Evolutionary conservation across 2,329 filamentous ascomycete species (phyloP).

Genomic region (Cephalotrichum gorgonifer): DNA sequence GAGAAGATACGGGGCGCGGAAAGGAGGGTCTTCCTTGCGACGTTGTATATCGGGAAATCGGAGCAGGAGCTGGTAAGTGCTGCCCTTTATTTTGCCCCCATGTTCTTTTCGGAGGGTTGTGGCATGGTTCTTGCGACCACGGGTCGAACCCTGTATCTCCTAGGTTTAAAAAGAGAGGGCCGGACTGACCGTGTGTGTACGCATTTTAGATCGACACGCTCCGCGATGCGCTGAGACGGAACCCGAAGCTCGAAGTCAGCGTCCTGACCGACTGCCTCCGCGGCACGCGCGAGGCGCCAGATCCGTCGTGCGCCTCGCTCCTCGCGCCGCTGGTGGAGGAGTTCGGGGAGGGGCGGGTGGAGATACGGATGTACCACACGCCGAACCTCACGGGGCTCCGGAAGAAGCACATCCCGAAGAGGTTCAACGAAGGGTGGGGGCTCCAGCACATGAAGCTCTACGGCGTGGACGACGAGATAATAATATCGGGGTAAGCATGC

Average conservation of each 20-base stretch:
- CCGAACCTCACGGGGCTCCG: conserved; percentile 83
- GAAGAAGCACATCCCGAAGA: conserved; percentile 73
- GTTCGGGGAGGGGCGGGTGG: conserved; percentile 75
- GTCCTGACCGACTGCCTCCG: conserved; percentile 86
- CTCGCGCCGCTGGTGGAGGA: conserved; percentile 74
- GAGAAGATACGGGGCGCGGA: conserved; percentile 73
- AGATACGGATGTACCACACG: conserved; percentile 96
- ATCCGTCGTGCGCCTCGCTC: conserved; percentile 79
- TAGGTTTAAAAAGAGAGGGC: background rate
- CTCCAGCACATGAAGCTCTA: conserved; percentile 99
- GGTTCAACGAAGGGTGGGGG: conserved; percentile 97
- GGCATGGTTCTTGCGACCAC: no score
- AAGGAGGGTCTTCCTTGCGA: conserved; percentile 81
- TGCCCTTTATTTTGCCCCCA: background rate
- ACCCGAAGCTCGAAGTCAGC: conserved; percentile 69
- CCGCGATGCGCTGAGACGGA: conserved; percentile 60
- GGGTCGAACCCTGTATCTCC: no score
- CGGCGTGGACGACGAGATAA: conserved; percentile 88
- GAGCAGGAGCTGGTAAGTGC: conserved; percentile 67
- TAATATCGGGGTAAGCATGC: conserved; percentile 66
- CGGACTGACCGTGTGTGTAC: background rate
- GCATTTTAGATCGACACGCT: conserved; percentile 58
- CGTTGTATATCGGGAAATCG: conserved; percentile 88
- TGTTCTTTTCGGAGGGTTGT: background rate
- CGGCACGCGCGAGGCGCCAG: conserved; percentile 81